Evolutionary conservation across 176 grass and related monocot genomes (phyloP).

Genomic region (Alloteropsis semialata): DNA sequence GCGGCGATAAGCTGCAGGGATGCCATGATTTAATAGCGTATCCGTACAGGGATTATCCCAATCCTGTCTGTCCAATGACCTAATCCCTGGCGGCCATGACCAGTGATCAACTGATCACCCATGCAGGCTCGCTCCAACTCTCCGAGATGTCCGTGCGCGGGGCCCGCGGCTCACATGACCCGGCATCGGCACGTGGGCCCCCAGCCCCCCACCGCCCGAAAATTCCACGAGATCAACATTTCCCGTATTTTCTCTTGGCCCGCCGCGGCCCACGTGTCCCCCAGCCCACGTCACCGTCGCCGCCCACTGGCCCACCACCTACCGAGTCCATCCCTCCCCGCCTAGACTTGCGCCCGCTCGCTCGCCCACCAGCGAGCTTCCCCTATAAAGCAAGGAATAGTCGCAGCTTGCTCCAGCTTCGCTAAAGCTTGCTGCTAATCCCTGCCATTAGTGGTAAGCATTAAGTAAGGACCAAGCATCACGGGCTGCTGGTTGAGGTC

Average conservation of each 20-base stretch:
- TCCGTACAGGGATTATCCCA: background rate
- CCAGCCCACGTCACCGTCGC: slow-evolving; percentile 36
- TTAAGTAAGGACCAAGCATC: background rate
- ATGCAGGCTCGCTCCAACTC: background rate
- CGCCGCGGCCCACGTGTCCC: slow-evolving; percentile 22
- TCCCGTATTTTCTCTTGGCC: slow-evolving; percentile 33
- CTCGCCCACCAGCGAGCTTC: background rate
- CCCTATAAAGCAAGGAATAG: slow-evolving; percentile 37
- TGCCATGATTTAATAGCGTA: background rate
- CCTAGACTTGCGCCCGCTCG: too few relatives aligned
- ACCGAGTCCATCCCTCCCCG: background rate
- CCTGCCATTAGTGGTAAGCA: slow-evolving; percentile 4
- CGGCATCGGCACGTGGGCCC: slow-evolving; percentile 23
- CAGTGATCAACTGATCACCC: background rate
- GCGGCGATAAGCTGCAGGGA: background rate
- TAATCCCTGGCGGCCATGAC: background rate
- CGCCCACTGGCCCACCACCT: slow-evolving; percentile 16
- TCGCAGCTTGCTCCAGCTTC: background rate
- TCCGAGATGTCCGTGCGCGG: background rate
- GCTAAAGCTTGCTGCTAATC: background rate
- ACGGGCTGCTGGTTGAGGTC: background rate
- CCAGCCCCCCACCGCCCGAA: slow-evolving; percentile 7
- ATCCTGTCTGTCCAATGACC: background rate
- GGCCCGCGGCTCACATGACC: slow-evolving; percentile 28
- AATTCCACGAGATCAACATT: slow-evolving; percentile 27